Percentiles rank a stretch among this genome's conserved stretches.
phyloP scores from a whole-genome alignment of 306 rosid genomes.

The Cucurbita moschata region DNA sequence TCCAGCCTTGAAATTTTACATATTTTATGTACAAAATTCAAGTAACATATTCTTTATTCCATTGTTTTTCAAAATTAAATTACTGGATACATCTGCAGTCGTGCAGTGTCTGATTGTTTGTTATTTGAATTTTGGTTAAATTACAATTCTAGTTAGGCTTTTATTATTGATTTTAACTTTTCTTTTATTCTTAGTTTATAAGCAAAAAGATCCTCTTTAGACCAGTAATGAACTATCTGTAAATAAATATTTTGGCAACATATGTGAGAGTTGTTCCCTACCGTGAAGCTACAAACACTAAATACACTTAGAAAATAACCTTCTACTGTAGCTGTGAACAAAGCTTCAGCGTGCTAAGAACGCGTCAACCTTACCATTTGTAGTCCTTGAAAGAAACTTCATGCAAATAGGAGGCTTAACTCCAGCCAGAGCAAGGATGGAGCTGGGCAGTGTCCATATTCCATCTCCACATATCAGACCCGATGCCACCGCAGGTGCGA shows the following conservation, averaged over 20 bases:
- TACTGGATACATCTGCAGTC: not conserved
- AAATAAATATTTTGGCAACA: not conserved
- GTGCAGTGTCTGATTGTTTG: not conserved
- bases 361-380: not conserved
- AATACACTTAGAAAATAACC: not conserved
- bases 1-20: not conserved
- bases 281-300: not conserved
- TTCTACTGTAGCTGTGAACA: not conserved
- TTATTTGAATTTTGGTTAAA: not conserved
- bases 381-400: constrained; percentile 1
- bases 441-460: constrained; percentile 11
- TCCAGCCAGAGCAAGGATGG: constrained; percentile 2
- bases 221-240: not conserved
- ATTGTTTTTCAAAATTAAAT: not conserved
- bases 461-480: constrained; percentile 18
- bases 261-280: not conserved
- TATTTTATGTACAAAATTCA: not conserved
- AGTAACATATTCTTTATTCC: not conserved
- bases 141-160: not conserved
- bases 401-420: constrained; percentile 15
- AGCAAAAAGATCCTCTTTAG: no score
- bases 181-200: no score
- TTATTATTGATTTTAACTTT: not conserved
- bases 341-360: not conserved
- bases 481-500: constrained; percentile 7